phyloP scores from a whole-genome alignment of 441 rosid genomes.

The Erysimum cheiri region DNA sequence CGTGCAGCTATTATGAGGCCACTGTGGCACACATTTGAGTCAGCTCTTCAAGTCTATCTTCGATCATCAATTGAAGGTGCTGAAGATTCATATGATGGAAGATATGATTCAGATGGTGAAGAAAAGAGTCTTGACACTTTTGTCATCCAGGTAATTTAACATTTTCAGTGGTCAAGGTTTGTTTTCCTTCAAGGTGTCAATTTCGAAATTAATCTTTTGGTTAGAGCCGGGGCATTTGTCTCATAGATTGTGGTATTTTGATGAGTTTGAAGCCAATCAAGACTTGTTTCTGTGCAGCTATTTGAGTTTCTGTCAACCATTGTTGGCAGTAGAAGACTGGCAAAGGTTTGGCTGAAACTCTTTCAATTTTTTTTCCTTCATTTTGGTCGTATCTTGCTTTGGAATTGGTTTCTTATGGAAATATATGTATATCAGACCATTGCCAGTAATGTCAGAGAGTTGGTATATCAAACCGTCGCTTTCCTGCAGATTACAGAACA shows the following conservation, averaged over 20 bases:
- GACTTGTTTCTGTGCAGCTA: slow-evolving; percentile 62
- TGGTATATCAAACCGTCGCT: slow-evolving; percentile 81
- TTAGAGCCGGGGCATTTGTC: slow-evolving; percentile 27
- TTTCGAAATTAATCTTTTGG: slow-evolving; percentile 5
- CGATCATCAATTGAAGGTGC: slow-evolving; percentile 80
- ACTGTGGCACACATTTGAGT: slow-evolving; percentile 87
- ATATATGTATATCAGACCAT: slow-evolving; percentile 55
- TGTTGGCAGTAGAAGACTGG: slow-evolving; percentile 71
- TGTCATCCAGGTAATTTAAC: slow-evolving; percentile 73
- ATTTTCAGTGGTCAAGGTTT: slow-evolving; percentile 21
- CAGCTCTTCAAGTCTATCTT: slow-evolving; percentile 74
- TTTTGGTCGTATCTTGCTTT: slow-evolving; percentile 20
- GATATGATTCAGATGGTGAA: slow-evolving; percentile 96
- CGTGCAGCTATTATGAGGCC: slow-evolving; percentile 81
- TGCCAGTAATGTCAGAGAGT: slow-evolving; percentile 63
- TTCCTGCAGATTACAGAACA: slow-evolving; percentile 94
- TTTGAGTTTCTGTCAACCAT: slow-evolving; percentile 89
- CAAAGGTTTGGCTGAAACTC: slow-evolving; percentile 62
- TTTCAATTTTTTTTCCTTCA: slow-evolving; percentile 16
- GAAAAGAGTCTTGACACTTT: slow-evolving; percentile 96
- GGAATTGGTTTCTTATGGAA: slow-evolving; percentile 21
- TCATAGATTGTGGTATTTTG: slow-evolving; percentile 8
- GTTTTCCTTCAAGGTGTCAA: slow-evolving; percentile 32
- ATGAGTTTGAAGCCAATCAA: slow-evolving; percentile 27
- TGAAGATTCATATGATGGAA: slow-evolving; percentile 80